phyloP scores from a whole-genome alignment of 192 early-diverging fungal species.

The Borealophlyctis nickersoniae region DNA sequence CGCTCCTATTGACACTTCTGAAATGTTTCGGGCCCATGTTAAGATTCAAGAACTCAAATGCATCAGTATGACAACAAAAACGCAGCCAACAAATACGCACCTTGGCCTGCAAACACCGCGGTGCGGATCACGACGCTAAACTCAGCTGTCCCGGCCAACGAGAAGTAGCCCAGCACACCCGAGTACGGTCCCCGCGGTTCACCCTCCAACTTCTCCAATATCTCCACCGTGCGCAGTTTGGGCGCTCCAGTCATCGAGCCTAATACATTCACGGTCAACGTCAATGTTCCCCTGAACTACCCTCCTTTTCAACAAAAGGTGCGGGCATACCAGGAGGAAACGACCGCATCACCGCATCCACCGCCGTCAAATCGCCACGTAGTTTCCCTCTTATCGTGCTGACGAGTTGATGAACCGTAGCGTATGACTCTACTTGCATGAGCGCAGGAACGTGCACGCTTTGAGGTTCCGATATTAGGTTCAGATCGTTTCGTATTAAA shows the following conservation, averaged over 20 bases:
- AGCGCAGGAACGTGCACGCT: slow-evolving; percentile 75
- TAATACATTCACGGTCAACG: background rate
- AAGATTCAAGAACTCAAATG: background rate
- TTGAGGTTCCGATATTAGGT: slow-evolving; percentile 62
- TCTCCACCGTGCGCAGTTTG: slow-evolving; percentile 77
- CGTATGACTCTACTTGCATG: slow-evolving; percentile 87
- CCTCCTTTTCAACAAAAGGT: slow-evolving; percentile 1
- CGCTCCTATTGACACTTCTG: slow-evolving; percentile 76
- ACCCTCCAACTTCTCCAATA: slow-evolving; percentile 72
- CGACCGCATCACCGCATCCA: slow-evolving; percentile 68
- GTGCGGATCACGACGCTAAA: slow-evolving; percentile 93
- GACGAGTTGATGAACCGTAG: slow-evolving; percentile 90
- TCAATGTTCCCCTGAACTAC: background rate
- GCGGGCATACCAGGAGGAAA: slow-evolving; percentile 74
- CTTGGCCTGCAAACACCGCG: slow-evolving; percentile 52
- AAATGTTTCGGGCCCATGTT: background rate
- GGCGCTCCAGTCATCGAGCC: slow-evolving; percentile 99
- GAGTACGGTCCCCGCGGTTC: slow-evolving; percentile 81
- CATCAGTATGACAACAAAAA: background rate
- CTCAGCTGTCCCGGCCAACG: slow-evolving; percentile 58
- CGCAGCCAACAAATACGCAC: slow-evolving; percentile 2
- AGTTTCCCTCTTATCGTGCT: slow-evolving; percentile 71
- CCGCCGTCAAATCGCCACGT: slow-evolving; percentile 52
- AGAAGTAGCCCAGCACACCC: slow-evolving; percentile 87
- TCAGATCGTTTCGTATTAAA: slow-evolving; percentile 90